phyloP scores from a whole-genome alignment of 306 rosid genomes.

The Vicia villosa region DNA sequence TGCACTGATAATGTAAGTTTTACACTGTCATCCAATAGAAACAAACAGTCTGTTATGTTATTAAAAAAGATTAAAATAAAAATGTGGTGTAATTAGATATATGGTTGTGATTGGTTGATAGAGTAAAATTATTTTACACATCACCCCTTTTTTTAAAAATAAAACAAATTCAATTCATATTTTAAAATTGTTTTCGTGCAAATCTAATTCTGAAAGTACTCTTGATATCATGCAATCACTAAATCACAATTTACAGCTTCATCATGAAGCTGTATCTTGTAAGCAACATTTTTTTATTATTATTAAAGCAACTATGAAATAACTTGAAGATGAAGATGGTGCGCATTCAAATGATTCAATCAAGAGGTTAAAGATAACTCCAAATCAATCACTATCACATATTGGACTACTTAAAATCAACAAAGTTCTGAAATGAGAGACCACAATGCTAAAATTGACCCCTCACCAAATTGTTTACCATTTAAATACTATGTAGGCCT shows the following conservation, averaged over 20 bases:
- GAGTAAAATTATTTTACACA: too few species aligned
- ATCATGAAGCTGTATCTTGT: background rate
- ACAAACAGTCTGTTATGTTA: too few species aligned
- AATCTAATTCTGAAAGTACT: too few species aligned
- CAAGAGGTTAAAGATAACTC: conserved; percentile 12
- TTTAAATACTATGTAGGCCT: background rate
- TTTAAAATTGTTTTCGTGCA: too few species aligned
- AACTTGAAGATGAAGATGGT: background rate
- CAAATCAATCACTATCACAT: conserved; percentile 23
- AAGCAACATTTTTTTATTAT: background rate
- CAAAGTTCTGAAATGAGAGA: background rate
- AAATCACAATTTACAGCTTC: background rate
- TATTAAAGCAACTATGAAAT: background rate
- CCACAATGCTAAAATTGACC: conserved; percentile 28
- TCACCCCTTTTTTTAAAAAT: too few species aligned
- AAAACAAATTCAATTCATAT: too few species aligned
- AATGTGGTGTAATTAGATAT: too few species aligned
- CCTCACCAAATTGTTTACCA: background rate
- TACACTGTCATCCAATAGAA: too few species aligned
- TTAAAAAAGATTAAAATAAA: too few species aligned
- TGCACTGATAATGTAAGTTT: too few species aligned
- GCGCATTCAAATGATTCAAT: background rate
- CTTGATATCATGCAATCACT: too few species aligned
- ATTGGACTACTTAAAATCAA: conserved; percentile 10
- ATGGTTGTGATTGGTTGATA: too few species aligned